Conservation (phyloP, 1,284 basidiomycete species). For the Trametes polyzona region DNA sequence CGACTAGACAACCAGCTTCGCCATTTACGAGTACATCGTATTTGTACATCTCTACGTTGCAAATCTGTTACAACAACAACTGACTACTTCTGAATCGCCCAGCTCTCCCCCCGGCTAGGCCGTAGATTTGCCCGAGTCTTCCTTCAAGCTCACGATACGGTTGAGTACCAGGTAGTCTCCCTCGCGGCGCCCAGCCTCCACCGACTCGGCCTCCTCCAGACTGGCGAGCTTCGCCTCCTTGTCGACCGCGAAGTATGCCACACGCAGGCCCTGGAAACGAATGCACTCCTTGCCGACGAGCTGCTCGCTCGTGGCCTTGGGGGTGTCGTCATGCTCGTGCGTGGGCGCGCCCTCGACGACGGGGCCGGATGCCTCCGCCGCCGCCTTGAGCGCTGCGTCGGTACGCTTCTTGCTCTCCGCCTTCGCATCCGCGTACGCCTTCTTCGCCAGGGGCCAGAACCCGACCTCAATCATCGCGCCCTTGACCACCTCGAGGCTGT, state of each 20-base stretch:
- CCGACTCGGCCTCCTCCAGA: constrained; percentile 57
- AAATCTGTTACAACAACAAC: neutral
- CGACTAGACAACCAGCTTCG: too few species aligned
- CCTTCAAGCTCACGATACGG: constrained; percentile 94
- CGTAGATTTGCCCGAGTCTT: constrained; percentile 85
- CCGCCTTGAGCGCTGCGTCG: constrained; percentile 60
- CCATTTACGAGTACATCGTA: neutral
- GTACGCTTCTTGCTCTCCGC: constrained; percentile 71
- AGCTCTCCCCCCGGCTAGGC: neutral
- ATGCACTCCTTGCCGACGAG: constrained; percentile 92
- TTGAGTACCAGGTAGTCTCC: constrained; percentile 89
- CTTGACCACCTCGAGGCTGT: constrained; percentile 79
- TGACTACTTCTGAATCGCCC: neutral
- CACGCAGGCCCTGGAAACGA: constrained; percentile 95
- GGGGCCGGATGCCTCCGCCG: constrained; percentile 36
- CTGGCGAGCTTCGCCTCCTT: constrained; percentile 75
- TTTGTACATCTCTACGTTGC: neutral
- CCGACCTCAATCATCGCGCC: constrained; percentile 89
- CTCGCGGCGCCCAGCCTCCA: constrained; percentile 50
- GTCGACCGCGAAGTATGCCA: constrained; percentile 96
- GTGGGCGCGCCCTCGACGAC: constrained; percentile 32
- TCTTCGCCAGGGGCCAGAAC: constrained; percentile 86
- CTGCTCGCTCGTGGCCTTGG: constrained; percentile 77
- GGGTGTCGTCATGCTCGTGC: constrained; percentile 53
- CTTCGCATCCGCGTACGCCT: constrained; percentile 66